Base-by-base conservation (phyloP, 1,284 basidiomycete genomes). In the Ceratobasidium sp. region DNA sequence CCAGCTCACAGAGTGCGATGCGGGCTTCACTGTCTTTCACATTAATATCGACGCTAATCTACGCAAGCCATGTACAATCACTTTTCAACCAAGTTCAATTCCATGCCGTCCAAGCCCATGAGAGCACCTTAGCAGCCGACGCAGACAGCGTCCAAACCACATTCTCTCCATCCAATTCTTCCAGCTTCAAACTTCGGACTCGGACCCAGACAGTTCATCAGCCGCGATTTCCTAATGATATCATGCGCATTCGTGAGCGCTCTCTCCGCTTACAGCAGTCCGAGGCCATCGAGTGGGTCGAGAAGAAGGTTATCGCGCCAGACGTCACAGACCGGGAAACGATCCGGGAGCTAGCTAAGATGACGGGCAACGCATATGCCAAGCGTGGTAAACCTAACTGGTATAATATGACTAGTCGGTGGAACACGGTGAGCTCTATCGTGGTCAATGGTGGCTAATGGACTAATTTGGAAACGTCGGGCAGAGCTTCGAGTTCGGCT, bases 311-410 rank as follows among this genome's bases (percentile, higher is more conserved):
- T 36, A 82, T 86, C 15, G 91, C 86, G 17, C 92, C 92, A 2
- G 91, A 99, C 80, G 83, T 97, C 19, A 87, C 89, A 60, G 93
- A 98, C 82, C 86, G 89, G 57, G 90, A 93, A 79, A 98, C 97
- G 0, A 84, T 99, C 9, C 86, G 88, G 2, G 91, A 95, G 77
- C 87, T 99, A 33, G 97, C 93, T 5, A 92, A 94, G 79, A 98
- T 99, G 93, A 87, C 93, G 0, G 92, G 90, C 41, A 94, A 98
- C 81, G 97, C 97, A 0, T 99, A 99, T 83, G 89, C 91, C 48
- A 82, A 89, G 45, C 90, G 90, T 17, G 82, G 81, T 27, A 79
- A 87, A 77, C 87, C 86, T 45, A 92, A 91, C 75, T 98, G 96
- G 96, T 96, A 93, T 80, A 91, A 95, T 60, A 83, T 96, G 11